phyloP scores from a whole-genome alignment of 768 basidiomycete genomes.

The Rhodotorula kratochvilovae region DNA sequence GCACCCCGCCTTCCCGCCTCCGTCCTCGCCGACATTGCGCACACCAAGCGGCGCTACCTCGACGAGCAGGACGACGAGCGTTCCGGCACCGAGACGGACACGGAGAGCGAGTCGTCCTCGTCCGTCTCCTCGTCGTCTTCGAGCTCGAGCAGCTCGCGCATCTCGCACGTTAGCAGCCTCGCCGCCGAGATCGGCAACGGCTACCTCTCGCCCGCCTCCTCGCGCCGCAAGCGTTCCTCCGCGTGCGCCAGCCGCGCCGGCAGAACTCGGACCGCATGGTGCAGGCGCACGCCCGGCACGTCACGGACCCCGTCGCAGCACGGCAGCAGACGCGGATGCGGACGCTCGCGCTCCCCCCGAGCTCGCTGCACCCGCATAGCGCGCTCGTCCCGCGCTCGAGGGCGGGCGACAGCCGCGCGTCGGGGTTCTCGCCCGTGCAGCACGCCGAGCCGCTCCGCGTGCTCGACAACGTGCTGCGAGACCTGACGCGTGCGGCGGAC shows the following conservation, averaged over 20 bases:
- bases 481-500: background rate
- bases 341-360: background rate
- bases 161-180: background rate
- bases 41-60: background rate
- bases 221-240: too few relatives aligned
- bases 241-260: too few relatives aligned
- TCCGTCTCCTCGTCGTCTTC: background rate
- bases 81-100: background rate
- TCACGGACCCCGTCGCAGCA: background rate
- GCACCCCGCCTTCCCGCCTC: constrained; percentile 6
- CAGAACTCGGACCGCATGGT: background rate
- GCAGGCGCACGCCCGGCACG: background rate
- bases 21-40: constrained; percentile 5
- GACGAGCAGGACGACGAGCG: background rate
- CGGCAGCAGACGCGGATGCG: background rate
- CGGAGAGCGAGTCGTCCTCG: background rate
- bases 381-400: too few relatives aligned
- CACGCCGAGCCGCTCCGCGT: constrained; percentile 1
- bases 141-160: background rate
- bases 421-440: background rate
- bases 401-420: background rate
- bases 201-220: too few relatives aligned
- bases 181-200: background rate
- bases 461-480: constrained; percentile 2
- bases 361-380: background rate